These are phyloP conservation scores for Penicillium salamii DNA, from an alignment of 495 filamentous ascomycete genomes.

Conservation along the genomic window DNA sequence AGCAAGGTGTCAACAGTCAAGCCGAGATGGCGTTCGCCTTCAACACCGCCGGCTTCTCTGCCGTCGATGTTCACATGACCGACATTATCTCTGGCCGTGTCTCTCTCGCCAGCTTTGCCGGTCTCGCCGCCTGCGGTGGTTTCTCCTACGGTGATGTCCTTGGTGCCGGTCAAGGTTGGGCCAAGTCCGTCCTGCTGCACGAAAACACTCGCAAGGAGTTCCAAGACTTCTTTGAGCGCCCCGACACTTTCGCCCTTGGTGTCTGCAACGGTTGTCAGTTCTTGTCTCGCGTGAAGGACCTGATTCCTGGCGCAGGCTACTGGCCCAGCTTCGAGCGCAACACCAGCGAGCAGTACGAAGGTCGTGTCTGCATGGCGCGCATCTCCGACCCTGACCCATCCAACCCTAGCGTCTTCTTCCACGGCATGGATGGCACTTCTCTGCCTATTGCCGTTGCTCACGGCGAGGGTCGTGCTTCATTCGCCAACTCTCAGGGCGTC, in stretches of 20 bases:
- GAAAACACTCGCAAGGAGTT: slow-evolving; percentile 74
- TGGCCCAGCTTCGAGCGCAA: slow-evolving; percentile 92
- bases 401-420: slow-evolving; percentile 77
- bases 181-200: slow-evolving; percentile 88
- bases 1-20: slow-evolving; percentile 93
- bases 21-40: slow-evolving; percentile 98
- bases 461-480: slow-evolving; percentile 85
- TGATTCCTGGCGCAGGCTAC: slow-evolving; percentile 80
- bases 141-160: slow-evolving; percentile 98
- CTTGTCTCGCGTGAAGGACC: slow-evolving; percentile 73
- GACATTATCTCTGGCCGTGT: slow-evolving; percentile 76
- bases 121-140: slow-evolving; percentile 90
- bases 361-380: slow-evolving; percentile 82
- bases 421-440: slow-evolving; percentile 82
- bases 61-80: slow-evolving; percentile 95
- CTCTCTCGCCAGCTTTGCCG: slow-evolving; percentile 76
- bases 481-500: slow-evolving; percentile 46
- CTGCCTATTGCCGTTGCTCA: slow-evolving; percentile 90
- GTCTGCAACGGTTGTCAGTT: slow-evolving; percentile 99
- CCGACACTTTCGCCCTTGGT: slow-evolving; percentile 88
- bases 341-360: slow-evolving; percentile 88
- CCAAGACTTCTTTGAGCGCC: slow-evolving; percentile 79
- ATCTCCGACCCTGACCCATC: slow-evolving; percentile 58
- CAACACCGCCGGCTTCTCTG: slow-evolving; percentile 82
- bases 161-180: slow-evolving; percentile 93